Conservation (phyloP, 192 early-diverging fungal genomes). For the Backusella circina region DNA sequence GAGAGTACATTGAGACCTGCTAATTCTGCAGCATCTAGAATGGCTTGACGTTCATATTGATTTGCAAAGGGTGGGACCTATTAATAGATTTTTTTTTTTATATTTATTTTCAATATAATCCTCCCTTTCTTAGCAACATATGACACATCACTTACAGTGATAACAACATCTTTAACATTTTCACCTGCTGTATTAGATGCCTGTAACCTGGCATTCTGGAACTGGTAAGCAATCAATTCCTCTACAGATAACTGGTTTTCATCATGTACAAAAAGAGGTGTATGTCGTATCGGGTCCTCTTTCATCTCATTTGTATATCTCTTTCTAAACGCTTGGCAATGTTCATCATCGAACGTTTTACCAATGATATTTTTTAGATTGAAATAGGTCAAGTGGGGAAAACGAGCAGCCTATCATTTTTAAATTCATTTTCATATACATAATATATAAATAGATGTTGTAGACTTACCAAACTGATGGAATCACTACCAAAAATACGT, state of each 20-base stretch:
- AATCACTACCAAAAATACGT: conserved; percentile 86
- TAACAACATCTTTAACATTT: conserved; percentile 79
- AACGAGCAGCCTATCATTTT: conserved; percentile 61
- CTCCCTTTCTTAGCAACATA: neutral
- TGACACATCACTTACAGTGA: conserved; percentile 60
- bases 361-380: conserved; percentile 85
- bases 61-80: conserved; percentile 87
- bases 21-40: conserved; percentile 90
- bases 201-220: conserved; percentile 82
- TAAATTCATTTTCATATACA: neutral
- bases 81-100: too few species aligned
- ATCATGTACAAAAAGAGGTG: conserved; percentile 66
- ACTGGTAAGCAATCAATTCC: conserved; percentile 95
- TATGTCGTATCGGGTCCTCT: conserved; percentile 60
- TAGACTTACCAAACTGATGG: conserved; percentile 64
- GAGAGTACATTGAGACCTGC: conserved; percentile 79
- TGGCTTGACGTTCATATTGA: conserved; percentile 86
- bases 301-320: conserved; percentile 81
- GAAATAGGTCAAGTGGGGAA: conserved; percentile 82
- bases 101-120: conserved; percentile 3
- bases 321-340: conserved; percentile 65
- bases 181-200: conserved; percentile 76
- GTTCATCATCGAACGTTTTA: conserved; percentile 66
- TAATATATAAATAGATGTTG: neutral
- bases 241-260: conserved; percentile 63